Evolutionary conservation across 805 yeast species (phyloP), one percentile per base, ranked within the genome.

Genomic region (Wickerhamiella australiensis): DNA sequence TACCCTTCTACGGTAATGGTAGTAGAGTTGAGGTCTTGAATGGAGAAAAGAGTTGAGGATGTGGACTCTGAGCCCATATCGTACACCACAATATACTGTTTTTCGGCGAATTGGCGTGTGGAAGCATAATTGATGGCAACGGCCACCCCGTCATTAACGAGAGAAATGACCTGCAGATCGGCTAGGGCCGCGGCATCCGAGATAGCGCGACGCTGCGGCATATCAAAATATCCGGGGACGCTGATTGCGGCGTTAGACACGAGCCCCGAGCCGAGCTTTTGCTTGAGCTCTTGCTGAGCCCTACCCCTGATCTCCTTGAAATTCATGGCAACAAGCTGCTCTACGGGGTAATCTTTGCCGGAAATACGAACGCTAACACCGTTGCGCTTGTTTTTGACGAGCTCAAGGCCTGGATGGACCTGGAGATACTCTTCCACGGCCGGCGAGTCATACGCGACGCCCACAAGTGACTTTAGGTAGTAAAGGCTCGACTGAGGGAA

Each of bases 51-150:
- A 0, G 97, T 83, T 1, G 95, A 94, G 50, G 80, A 77, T 0
- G 94, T 83, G 0, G 94, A 80, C 1, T 94, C 94, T 4, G 95
- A 90, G 43, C 98, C 98, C 76, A 84, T 76, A 63, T 92, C 98
- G 61, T 81, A 86, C 31, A 92, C 74, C 46, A 86, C 61, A 61
- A 84, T 84, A 59, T 78, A 73, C 57, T 77, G 77, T 50, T 71
- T 74, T 2, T 70, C 72, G 11, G 60, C 58, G 53, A 74, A 74
- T 26, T 70, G 69, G 46, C 77, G 72, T 42, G 75, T 72, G 27
- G 83, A 71, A 1, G 85, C 85, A 62, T 78, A 88, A 59, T 86
- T 85, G 41, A 85, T 66, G 1, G 94, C 95, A 13, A 85, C 86
- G 2, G 97, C 92, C n/a, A 85, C 67, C 13, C 96, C 96, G 63